These are phyloP conservation scores for Teunomyces stri DNA, from an alignment of 805 yeast genomes.

Conservation along the genomic window DNA sequence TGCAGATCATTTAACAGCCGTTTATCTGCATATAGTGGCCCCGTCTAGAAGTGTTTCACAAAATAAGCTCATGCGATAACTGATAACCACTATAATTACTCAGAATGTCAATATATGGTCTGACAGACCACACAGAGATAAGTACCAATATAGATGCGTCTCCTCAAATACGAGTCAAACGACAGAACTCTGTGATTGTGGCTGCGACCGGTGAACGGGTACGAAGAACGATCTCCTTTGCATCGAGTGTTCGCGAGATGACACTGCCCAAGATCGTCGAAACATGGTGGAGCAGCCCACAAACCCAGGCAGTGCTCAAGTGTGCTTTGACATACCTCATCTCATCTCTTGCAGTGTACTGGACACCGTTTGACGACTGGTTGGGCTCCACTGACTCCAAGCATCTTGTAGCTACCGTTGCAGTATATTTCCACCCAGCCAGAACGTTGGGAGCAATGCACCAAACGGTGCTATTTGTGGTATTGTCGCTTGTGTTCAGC, in stretches of 20 bases:
- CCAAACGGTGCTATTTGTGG: slow-evolving; percentile 65
- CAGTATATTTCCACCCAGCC: slow-evolving; percentile 83
- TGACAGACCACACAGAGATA: neutral
- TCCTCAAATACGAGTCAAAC: neutral
- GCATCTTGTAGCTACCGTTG: slow-evolving; percentile 78
- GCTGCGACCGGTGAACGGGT: slow-evolving; percentile 41
- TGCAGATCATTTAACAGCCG: neutral
- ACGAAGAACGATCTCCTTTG: slow-evolving; percentile 29
- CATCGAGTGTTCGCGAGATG: neutral
- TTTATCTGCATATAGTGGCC: neutral
- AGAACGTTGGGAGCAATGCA: slow-evolving; percentile 78
- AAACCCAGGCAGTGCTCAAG: slow-evolving; percentile 41
- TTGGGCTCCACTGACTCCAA: slow-evolving; percentile 71
- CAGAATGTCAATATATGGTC: neutral
- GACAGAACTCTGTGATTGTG: slow-evolving; percentile 34
- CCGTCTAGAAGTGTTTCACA: neutral
- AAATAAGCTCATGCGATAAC: neutral
- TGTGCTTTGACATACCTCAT: slow-evolving; percentile 72
- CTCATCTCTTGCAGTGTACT: slow-evolving; percentile 73
- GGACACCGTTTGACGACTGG: slow-evolving; percentile 44
- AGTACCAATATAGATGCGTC: neutral
- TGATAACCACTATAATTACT: neutral
- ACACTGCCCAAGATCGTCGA: neutral
- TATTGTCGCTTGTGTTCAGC: slow-evolving; percentile 51
- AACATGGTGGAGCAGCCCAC: neutral